Evolutionary conservation across 2,329 filamentous ascomycete species (phyloP).

Genomic region (Westerdykella aurantiaca): DNA sequence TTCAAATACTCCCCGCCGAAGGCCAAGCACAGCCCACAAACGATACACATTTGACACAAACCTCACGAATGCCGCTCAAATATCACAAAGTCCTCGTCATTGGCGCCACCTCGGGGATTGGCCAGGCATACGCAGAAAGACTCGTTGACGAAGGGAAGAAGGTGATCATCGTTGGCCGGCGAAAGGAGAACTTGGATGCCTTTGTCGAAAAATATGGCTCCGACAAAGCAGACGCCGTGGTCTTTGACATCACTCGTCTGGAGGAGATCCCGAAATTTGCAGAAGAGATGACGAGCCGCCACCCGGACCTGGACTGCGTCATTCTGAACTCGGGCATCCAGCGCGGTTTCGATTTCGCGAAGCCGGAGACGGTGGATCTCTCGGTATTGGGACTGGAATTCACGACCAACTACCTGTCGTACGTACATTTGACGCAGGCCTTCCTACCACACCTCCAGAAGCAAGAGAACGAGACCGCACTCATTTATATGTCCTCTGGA

Average conservation of each 20-base stretch:
- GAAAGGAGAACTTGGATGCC: constrained; percentile 47
- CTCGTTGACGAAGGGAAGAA: constrained; percentile 44
- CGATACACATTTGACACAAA: constrained; percentile 1
- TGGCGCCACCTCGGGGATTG: constrained; percentile 50
- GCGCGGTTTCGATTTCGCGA: constrained; percentile 45
- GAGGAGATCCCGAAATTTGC: constrained; percentile 44
- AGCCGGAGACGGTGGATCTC: constrained; percentile 45
- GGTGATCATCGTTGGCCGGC: constrained; percentile 47
- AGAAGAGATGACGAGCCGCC: constrained; percentile 37
- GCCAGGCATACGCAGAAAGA: constrained; percentile 46
- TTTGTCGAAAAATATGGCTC: constrained; percentile 44
- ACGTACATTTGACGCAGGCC: constrained; percentile 46
- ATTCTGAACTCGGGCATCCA: constrained; percentile 52
- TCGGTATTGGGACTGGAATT: constrained; percentile 42
- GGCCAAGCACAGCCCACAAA: constrained; percentile 1
- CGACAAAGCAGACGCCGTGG: constrained; percentile 42
- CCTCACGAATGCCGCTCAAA: constrained; percentile 37
- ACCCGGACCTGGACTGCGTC: constrained; percentile 50
- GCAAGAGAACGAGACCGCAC: constrained; percentile 23
- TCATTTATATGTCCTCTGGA: too few relatives aligned
- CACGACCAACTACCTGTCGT: constrained; percentile 48
- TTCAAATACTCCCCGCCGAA: too few relatives aligned
- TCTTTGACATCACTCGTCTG: constrained; percentile 49
- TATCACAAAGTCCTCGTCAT: constrained; percentile 52
- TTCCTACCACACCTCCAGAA: constrained; percentile 48